A percentile compares a stretch with the other conserved stretches of the same genome.
These are phyloP conservation scores for Scenedesmus sp. DNA, from an alignment of 163 green algal genomes.

Conservation along the genomic window DNA sequence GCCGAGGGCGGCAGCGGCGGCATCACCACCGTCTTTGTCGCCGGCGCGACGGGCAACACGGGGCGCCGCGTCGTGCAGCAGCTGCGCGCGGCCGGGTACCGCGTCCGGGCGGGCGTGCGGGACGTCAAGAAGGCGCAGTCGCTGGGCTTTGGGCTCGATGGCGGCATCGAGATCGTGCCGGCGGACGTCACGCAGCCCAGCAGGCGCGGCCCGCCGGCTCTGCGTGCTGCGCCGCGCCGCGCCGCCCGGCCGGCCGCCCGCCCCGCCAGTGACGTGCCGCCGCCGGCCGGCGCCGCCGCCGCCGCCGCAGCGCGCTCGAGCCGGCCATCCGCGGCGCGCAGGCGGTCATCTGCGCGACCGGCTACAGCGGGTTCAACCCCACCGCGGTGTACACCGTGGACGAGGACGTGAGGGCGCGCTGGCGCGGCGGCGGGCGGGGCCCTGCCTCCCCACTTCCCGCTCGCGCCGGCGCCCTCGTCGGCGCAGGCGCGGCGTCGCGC, in stretches of 20 bases:
- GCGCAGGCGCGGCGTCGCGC: no score
- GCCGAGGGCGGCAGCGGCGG: no score
- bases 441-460: no score
- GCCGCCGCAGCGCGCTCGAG: constrained; percentile 52
- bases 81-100: constrained; percentile 56
- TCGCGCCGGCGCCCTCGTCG: no score
- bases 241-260: no score
- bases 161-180: constrained; percentile 62
- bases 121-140: constrained; percentile 58
- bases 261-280: no score
- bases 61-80: constrained; percentile 73
- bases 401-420: constrained; percentile 35
- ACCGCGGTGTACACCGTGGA: constrained; percentile 29
- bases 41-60: constrained; percentile 79
- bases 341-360: constrained; percentile 69
- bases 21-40: constrained; percentile 75
- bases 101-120: constrained; percentile 62
- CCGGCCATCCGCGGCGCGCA: constrained; percentile 71
- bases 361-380: constrained; percentile 50
- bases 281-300: not conserved
- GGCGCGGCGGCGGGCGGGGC: no score
- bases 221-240: no score
- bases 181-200: constrained; percentile 65
- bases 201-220: no score
- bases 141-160: constrained; percentile 57